Evolutionary conservation across 495 filamentous ascomycete genomes (phyloP), one percentile per base, ranked within the genome.

Genomic region (Xylaria scruposa): DNA sequence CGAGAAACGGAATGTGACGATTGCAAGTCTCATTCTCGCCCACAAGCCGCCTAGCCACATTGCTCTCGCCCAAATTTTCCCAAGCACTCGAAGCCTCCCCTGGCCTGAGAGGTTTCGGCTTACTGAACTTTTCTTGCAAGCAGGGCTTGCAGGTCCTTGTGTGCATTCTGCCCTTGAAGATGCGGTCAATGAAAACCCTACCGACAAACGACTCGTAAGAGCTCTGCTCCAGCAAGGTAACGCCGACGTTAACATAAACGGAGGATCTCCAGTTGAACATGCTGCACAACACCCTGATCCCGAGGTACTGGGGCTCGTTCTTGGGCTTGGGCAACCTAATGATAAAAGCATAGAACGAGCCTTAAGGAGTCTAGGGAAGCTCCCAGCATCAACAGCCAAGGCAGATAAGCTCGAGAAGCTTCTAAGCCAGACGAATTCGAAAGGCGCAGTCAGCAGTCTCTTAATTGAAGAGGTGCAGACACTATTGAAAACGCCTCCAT

Each of bases 201-300:
- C 78, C 3, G 84, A 87, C 62, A 76, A 80, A 33, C 73, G 75
- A n/a, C 75, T 86, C 1, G 74, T 79, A 1, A 73, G 75, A 40
- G 72, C 81, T 8, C 76, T 87, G 1, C 74, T 86, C 6, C 80
- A 84, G 51, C 76, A 81, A 6, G 83, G 84, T 4, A 78, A 73
- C 15, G 82, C 81, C 15, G 83, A 87, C 70, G 76, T 82, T 51
- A 87, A 87, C 65, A 77, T 79, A 29, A 78, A 83, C 38, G 67
- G 78, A 7, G 82, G 83, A 19, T 49, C 73, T 13, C 73, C 79
- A 21, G 76, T 85, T 17, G 70, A 78, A 56, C 72, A 78, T 59
- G 85, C 84, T 56, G 75, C 75, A 9, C 21, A 75, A 10, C 76
- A 83, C 59, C 73, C 76, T 0, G 80, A 87, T 63, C 76, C 76